Evolutionary conservation across 2,329 filamentous ascomycete species (phyloP), one percentile per base, ranked within the genome.

Genomic region (Tolypocladium ovalisporum): DNA sequence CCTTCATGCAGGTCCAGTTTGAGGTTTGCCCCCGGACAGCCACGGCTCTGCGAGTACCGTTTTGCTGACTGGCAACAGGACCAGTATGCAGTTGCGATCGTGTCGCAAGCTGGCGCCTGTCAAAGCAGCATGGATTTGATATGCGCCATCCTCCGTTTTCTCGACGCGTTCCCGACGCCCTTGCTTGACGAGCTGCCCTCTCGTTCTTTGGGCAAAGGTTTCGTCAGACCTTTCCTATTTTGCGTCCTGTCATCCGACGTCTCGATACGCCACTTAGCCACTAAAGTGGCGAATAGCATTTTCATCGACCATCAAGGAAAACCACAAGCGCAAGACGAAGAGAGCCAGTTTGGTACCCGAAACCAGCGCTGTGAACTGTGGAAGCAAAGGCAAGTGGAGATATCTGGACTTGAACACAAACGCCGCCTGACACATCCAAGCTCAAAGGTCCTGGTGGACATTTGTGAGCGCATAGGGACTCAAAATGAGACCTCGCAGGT

Each of bases 1-100:
- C 78, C 0, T 85, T 84, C 59, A 79, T 86, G 65, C 78, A 79
- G 59, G 68, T 68, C 19, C 80, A 84, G 63, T 63, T 87, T 17
- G 78, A 82, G 76, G 82, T 85, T 66, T 62, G 71, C 62, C 29
- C 4, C 19, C 15, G 0, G 15, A 9, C 13, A 9, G 19, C 7
- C 15, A 19, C 27, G 27, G 17, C 8, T n/a, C 27, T 32, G 27
- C 27, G 44, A 17, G 29, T 42, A 8, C n/a, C 24, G 9, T 7
- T 29, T 10, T 24, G 24, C 32, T 54, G 34, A 58, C 39, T 34
- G 32, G 9, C 13, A 6, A 39, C 34, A 54, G 55, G 32, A 56
- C 13, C 24, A 32, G 6, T 56, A 40, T 39, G 29, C 29, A n/a
- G 52, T 4, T 17, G 44, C 24, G 53, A 52, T 32, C 51, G 54